Percentiles rank a stretch among this genome's conserved stretches.
Evolutionary conservation across 2,329 filamentous ascomycete species (phyloP).

Genomic region (Colletotrichum scovillei): DNA sequence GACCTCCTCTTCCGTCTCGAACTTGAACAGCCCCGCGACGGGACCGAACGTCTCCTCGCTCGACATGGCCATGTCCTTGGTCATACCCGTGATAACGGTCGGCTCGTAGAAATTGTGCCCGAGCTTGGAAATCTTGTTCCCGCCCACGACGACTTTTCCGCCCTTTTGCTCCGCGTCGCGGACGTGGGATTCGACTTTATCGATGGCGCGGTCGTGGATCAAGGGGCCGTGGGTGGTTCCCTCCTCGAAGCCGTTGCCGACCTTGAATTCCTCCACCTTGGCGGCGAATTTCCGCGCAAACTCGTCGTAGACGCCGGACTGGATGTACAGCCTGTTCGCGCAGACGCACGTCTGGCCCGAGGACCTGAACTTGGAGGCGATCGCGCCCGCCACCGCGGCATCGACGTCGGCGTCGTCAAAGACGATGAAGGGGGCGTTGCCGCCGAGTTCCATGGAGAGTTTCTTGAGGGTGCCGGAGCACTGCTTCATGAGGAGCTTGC

Average conservation of each 20-base stretch:
- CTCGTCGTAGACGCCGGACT: constrained; percentile 80
- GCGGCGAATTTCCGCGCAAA: constrained; percentile 77
- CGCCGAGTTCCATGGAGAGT: constrained; percentile 88
- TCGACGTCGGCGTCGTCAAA: constrained; percentile 96
- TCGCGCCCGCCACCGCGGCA: constrained; percentile 82
- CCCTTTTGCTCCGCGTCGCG: constrained; percentile 83
- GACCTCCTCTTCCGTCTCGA: constrained; percentile 90
- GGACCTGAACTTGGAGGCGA: constrained; percentile 91
- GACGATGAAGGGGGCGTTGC: constrained; percentile 96
- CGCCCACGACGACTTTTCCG: constrained; percentile 79
- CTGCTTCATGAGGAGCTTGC: constrained; percentile 88
- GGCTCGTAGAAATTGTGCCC: constrained; percentile 90
- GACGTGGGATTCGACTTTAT: constrained; percentile 84
- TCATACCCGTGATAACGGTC: constrained; percentile 91
- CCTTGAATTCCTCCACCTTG: constrained; percentile 79
- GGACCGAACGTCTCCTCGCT: constrained; percentile 96
- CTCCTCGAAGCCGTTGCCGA: constrained; percentile 78
- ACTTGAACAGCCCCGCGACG: constrained; percentile 89
- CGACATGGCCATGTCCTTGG: constrained; percentile 83
- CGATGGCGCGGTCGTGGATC: constrained; percentile 85
- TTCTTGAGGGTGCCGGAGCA: constrained; percentile 86
- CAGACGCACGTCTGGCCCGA: constrained; percentile 97
- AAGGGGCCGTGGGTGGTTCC: constrained; percentile 83
- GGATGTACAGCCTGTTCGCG: constrained; percentile 85
- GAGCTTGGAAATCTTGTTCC: constrained; percentile 69